Evolutionary conservation across 169 alveolate species (phyloP), one percentile per base, ranked within the genome.

Genomic region (Plasmodium knowlesi): DNA sequence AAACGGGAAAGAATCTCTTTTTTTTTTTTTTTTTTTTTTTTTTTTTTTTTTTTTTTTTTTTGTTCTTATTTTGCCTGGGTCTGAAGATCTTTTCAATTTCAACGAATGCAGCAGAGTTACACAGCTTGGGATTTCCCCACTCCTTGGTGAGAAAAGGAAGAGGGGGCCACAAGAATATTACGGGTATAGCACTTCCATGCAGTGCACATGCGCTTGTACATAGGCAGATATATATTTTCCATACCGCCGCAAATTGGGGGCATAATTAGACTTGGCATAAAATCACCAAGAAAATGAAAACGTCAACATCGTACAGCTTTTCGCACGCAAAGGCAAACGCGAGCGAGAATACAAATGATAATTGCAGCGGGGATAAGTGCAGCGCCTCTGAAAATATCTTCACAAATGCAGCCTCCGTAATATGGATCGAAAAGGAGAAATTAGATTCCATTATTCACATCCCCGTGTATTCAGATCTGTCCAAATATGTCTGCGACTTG

Each of bases 381-480:
- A 28, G 37, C 16, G 39, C 61, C 57, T 34, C 28, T 14, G 50
- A 74, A 19, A 32, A 50, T 37, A 53, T 78, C 32, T 86, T 74
- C 46, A 41, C 41, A 70, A 57, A 86, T 86, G 54, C 70, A n/a
- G 82, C 71, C n/a, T 79, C 94, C 19, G 74, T 89, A 37, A 61
- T 89, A 79, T 89, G 94, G 94, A 70, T 89, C 46, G 94, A 89
- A 39, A 81, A 80, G 25, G 94, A 89, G 61, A 89, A 89, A 79
- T 46, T 89, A 61, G 88, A 81, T 80, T 89, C 94, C 6, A 22
- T 79, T 28, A 81, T 89, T 61, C 54, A 78, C 73, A 78, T 89
- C 16, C 94, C 94, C 19, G 37, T 89, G 37, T 89, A 89, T 28
- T 28, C 90, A 25, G 80, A 89, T 73, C 16, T 89, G 76, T 89